Base-by-base conservation (phyloP, 1,284 basidiomycete genomes). In the Rugosomyces carneus region DNA sequence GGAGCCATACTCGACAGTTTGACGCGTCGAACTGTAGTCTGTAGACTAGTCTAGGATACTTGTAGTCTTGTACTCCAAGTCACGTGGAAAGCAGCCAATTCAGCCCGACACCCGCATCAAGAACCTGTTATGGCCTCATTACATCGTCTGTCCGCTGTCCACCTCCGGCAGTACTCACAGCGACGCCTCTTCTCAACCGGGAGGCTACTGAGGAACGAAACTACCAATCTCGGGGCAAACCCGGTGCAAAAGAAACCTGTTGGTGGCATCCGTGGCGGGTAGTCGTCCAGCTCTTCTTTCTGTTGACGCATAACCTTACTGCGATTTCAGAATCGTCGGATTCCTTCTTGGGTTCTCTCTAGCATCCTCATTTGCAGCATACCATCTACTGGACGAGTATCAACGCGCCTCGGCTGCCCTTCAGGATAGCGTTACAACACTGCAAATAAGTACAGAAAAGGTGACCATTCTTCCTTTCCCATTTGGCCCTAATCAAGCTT, bases 301-400 rank as follows among this genome's bases (percentile, higher is more conserved):
- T 26, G 18, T 37, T 29, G 29, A 26, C 37, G 24, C 21, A 47
- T 27, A 32, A 9, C 20, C 21, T 21, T 47, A 31, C n/a, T 23
- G 20, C 59, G 9, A 60, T 47, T n/a, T 32, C 24, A 93, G 90
- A 41, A 81, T 95, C 47, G 76, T 93, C 21, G 93, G 93, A 0
- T 95, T 95, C 62, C 67, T 94, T 37, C 80, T 93, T 57, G 92
- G 92, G 0, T 93, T 94, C 69, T 91, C 90, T 4, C 65, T 91
- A 35, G 86, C 86, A 5, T 85, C 89, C 1, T 83, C 87, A 0
- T 81, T 86, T 58, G 90, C 90, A 38, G 85, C 90, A 40, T 94
- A 92, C 63, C 83, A 90, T 61, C 71, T 96, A 20, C 70, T 94
- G 42, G 88, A 94, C 55, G 93, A 95, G 68, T 93, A 93, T 67